A percentile compares a stretch with the other conserved stretches of the same genome.
phyloP scores from a whole-genome alignment of 805 yeast genomes.

The Starmerella vitae region DNA sequence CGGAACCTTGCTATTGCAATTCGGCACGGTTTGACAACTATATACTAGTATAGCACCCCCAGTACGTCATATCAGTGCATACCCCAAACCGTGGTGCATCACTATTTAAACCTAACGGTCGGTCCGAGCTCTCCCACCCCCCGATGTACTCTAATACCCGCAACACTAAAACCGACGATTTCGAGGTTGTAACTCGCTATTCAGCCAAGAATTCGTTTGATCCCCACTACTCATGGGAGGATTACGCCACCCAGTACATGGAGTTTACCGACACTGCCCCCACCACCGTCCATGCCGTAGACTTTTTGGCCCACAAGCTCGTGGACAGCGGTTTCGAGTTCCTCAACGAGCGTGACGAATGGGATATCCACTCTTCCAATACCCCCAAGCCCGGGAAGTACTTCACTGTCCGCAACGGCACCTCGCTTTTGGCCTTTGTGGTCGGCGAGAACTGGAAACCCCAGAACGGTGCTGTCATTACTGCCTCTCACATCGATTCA shows the following conservation, averaged over 20 bases:
- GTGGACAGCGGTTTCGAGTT: slow-evolving; percentile 49
- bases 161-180: no score
- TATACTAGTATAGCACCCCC: not conserved
- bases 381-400: slow-evolving; percentile 37
- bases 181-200: slow-evolving; percentile 19
- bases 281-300: slow-evolving; percentile 60
- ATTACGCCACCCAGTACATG: slow-evolving; percentile 35
- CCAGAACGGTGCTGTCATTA: slow-evolving; percentile 45
- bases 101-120: not conserved
- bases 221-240: slow-evolving; percentile 20
- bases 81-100: not conserved
- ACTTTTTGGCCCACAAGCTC: slow-evolving; percentile 36
- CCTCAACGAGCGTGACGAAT: slow-evolving; percentile 47
- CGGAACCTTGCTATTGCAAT: slow-evolving; percentile 13
- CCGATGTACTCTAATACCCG: no score
- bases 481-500: slow-evolving; percentile 68
- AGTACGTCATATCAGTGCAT: not conserved
- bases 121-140: no score
- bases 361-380: slow-evolving; percentile 30
- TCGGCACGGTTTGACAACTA: no score
- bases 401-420: slow-evolving; percentile 56
- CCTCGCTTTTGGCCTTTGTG: slow-evolving; percentile 55
- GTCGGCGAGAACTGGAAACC: slow-evolving; percentile 58
- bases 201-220: slow-evolving; percentile 9
- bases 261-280: slow-evolving; percentile 62